Conservation (phyloP, 2,329 filamentous ascomycete species). For the Tolypocladium ophioglossoides region DNA sequence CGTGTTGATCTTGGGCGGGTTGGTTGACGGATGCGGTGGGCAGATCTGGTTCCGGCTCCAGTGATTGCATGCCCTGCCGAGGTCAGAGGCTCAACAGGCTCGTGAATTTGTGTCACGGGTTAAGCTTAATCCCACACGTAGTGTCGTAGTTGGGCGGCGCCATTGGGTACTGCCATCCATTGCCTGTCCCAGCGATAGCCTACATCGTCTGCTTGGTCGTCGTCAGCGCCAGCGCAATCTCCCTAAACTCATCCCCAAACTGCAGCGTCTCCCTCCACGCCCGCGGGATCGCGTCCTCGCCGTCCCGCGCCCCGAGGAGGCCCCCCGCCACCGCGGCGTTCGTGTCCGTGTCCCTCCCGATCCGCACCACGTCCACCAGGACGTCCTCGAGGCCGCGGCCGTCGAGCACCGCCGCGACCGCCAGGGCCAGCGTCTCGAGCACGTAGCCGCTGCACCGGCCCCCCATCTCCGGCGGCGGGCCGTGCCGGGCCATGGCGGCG, state of each 20-base stretch:
- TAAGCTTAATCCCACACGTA: too few species aligned
- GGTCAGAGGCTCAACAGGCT: too few species aligned
- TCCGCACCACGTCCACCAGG: constrained; percentile 31
- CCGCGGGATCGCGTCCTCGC: constrained; percentile 27
- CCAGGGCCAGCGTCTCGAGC: constrained; percentile 29
- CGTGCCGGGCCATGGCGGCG: constrained; percentile 17
- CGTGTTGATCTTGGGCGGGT: background rate
- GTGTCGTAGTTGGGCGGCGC: too few species aligned
- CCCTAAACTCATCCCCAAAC: constrained; percentile 26
- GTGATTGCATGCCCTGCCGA: too few species aligned
- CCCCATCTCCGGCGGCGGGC: constrained; percentile 16
- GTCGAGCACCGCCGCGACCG: constrained; percentile 31
- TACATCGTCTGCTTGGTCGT: too few species aligned
- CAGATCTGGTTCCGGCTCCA: too few species aligned
- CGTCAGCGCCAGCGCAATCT: constrained; percentile 1
- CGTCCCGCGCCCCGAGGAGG: constrained; percentile 32
- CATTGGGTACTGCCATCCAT: too few species aligned
- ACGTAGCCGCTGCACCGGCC: constrained; percentile 28
- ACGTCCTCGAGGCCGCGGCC: constrained; percentile 28
- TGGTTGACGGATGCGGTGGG: too few species aligned
- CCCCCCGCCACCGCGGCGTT: constrained; percentile 36
- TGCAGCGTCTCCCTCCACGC: constrained; percentile 28
- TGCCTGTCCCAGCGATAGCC: too few species aligned
- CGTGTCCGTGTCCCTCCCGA: constrained; percentile 35
- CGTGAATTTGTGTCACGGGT: too few species aligned